Conservation (phyloP, 805 yeast species). For the Hanseniaspora valbyensis region DNA sequence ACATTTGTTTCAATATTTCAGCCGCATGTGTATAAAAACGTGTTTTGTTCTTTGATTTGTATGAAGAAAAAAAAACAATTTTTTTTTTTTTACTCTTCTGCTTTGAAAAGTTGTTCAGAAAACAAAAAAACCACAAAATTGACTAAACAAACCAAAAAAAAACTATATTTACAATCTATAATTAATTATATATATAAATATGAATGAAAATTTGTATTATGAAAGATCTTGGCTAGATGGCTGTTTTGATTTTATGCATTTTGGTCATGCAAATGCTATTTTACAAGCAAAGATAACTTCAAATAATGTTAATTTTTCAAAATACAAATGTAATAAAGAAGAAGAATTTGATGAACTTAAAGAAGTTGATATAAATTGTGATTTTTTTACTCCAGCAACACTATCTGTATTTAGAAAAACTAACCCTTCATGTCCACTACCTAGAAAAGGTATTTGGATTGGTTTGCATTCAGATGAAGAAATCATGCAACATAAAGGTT, state of each 20-base stretch:
- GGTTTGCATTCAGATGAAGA: constrained; percentile 93
- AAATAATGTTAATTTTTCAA: constrained; percentile 47
- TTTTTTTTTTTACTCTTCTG: too few relatives aligned
- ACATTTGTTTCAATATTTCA: too few relatives aligned
- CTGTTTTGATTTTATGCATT: constrained; percentile 95
- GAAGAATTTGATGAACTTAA: constrained; percentile 7
- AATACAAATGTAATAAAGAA: neutral
- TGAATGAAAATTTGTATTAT: constrained; percentile 9
- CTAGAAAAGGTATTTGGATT: constrained; percentile 17
- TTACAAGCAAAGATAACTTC: constrained; percentile 84
- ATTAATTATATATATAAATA: too few relatives aligned
- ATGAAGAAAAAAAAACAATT: too few relatives aligned
- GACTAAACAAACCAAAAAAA: too few relatives aligned
- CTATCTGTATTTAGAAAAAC: neutral
- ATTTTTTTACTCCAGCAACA: constrained; percentile 7
- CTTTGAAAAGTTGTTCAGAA: too few relatives aligned
- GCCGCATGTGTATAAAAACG: too few relatives aligned
- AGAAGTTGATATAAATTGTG: neutral
- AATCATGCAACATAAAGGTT: constrained; percentile 75
- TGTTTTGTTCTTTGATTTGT: too few relatives aligned
- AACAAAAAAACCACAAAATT: too few relatives aligned
- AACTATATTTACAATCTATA: too few relatives aligned
- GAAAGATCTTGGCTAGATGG: constrained; percentile 88
- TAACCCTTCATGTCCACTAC: neutral
- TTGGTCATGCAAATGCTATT: constrained; percentile 96